Base-by-base conservation (phyloP, 2,329 filamentous ascomycete species). In the Diplodia seriata region DNA sequence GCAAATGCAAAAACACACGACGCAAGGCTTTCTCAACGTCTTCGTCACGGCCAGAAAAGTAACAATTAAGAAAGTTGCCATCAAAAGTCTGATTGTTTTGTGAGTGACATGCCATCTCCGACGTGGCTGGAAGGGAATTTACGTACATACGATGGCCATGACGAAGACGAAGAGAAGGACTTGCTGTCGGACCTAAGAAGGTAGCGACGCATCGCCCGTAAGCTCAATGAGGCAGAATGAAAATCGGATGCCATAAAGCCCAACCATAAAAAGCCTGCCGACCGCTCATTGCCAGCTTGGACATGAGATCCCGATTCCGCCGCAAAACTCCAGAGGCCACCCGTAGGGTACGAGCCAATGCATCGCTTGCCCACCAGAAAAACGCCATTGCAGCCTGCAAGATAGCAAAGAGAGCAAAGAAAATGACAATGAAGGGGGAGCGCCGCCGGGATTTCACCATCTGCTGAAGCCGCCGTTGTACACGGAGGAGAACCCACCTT, bases 401-500 rank as follows among this genome's bases (percentile, higher is more conserved):
- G 68, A 71, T 73, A 69, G 72, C 67, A 18, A 69, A 51, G 33
- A 62, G 67, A 74, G 66, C 73, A 69, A 70, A 73, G 43, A 73
- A 67, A 33, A 70, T 73, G 71, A 71, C 74, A 73, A 66, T 74
- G 74, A 62, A 57, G 49, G 33, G 49, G 62, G 54, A 38, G 66
- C 36, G 53, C 73, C 76, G 72, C 66, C 56, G 75, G 76, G 66
- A 68, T 68, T 73, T 76, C 77, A 79, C 77, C 78, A 79, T 72
- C 77, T 74, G 73, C 77, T 53, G 56, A 64, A 66, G 43, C 61
- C 76, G 72, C 76, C 73, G 69, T 83, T 83, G 81, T 97, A 97
- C 87, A 97, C 91, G 81, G 84, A 84, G 73, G 91, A 93, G 88
- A 96, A 97, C 91, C 92, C 93, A 95, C 93, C 93, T 94, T 87